These are phyloP conservation scores for Fusarium duplospermum DNA, from an alignment of 2,329 filamentous ascomycete genomes.

Conservation along the genomic window DNA sequence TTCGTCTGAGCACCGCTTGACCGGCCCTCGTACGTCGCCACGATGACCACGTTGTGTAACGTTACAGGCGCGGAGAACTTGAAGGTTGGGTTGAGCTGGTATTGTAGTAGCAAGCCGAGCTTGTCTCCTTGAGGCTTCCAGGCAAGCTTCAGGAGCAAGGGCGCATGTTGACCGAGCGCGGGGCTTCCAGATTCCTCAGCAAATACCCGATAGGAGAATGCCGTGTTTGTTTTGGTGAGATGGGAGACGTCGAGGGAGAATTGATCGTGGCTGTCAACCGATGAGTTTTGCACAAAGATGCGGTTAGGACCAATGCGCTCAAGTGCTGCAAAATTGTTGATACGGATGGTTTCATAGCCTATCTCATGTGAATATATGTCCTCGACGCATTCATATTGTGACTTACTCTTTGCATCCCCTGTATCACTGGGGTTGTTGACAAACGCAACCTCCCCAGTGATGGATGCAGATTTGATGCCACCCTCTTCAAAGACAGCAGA, in stretches of 20 bases:
- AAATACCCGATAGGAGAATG: conserved; percentile 93
- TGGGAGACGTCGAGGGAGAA: conserved; percentile 81
- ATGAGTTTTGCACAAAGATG: conserved; percentile 81
- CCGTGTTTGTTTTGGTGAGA: conserved; percentile 79
- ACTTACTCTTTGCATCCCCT: conserved; percentile 62
- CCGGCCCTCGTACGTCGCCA: conserved; percentile 77
- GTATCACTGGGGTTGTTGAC: conserved; percentile 73
- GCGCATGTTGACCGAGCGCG: conserved; percentile 68
- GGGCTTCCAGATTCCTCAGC: conserved; percentile 67
- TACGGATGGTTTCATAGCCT: conserved; percentile 76
- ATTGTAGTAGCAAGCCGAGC: conserved; percentile 86
- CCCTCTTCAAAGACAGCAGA: conserved; percentile 85
- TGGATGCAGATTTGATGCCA: conserved; percentile 74
- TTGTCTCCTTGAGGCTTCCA: conserved; percentile 91
- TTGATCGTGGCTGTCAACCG: conserved; percentile 76
- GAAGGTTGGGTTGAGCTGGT: conserved; percentile 81
- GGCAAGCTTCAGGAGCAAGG: conserved; percentile 76
- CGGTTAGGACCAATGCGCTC: conserved; percentile 96
- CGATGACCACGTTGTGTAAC: conserved; percentile 78
- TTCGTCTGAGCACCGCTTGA: conserved; percentile 80
- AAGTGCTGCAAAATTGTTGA: conserved; percentile 88
- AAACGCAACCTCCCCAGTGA: conserved; percentile 90
- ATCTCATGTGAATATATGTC: conserved; percentile 3
- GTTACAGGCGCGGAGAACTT: conserved; percentile 55
- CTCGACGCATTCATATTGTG: background rate